These are phyloP conservation scores for Camellia sinensis DNA, from an alignment of 148 eudicot species.

Conservation along the genomic window DNA sequence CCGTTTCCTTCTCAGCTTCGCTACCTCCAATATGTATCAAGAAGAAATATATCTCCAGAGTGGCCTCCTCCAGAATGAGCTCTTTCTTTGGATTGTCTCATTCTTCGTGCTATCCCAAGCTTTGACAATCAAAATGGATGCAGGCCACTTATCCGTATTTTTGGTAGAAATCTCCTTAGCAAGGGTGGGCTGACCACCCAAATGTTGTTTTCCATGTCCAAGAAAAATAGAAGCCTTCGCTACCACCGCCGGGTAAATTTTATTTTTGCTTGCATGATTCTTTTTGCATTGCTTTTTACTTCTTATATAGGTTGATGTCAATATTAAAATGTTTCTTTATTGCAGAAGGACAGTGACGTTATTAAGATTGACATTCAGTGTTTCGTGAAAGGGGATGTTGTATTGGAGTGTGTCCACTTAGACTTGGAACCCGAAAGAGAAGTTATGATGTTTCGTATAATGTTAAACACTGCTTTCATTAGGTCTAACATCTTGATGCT, in stretches of 20 bases:
- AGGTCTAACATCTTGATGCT: constrained; percentile 91
- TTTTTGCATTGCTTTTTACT: constrained; percentile 10
- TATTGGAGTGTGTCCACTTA: constrained; percentile 91
- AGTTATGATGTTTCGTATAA: constrained; percentile 96
- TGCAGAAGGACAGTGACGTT: constrained; percentile 95
- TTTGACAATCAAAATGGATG: constrained; percentile 84
- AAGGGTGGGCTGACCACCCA: constrained; percentile 83
- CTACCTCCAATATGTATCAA: constrained; percentile 86
- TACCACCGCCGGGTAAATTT: constrained; percentile 70
- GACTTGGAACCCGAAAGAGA: constrained; percentile 94
- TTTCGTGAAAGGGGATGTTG: constrained; percentile 95
- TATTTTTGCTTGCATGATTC: constrained; percentile 6
- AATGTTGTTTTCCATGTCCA: constrained; percentile 85
- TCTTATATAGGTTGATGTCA: constrained; percentile 16
- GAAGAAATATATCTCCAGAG: constrained; percentile 85
- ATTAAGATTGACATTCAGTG: constrained; percentile 96
- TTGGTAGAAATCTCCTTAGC: constrained; percentile 84
- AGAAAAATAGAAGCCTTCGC: constrained; percentile 74
- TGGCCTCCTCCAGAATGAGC: constrained; percentile 96
- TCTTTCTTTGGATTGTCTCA: constrained; percentile 91
- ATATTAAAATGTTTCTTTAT: constrained; percentile 14
- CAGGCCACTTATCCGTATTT: constrained; percentile 87
- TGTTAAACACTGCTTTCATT: constrained; percentile 98
- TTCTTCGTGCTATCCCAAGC: constrained; percentile 81
- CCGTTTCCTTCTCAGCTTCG: constrained; percentile 97